Evolutionary conservation across 139 green algal species (phyloP).

Genomic region (Chlorella sorokiniana): DNA sequence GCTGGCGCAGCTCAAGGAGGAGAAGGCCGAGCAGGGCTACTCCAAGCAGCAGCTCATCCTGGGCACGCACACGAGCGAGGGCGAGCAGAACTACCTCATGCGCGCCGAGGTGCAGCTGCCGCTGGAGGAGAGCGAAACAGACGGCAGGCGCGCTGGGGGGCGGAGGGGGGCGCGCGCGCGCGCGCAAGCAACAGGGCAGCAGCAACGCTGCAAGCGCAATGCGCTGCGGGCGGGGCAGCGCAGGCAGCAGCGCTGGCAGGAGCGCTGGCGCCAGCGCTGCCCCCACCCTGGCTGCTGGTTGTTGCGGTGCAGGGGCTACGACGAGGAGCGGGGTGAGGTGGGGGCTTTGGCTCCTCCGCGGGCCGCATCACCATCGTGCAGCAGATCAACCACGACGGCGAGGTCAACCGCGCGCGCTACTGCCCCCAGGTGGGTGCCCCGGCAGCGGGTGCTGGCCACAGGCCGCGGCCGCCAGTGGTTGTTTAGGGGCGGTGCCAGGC

Average conservation of each 20-base stretch:
- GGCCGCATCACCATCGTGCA: slow-evolving; percentile 85
- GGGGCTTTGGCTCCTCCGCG: slow-evolving; percentile 87
- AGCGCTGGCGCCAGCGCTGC: no score
- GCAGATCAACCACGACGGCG: slow-evolving; percentile 98
- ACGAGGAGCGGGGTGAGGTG: slow-evolving; percentile 90
- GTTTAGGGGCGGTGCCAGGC: no score
- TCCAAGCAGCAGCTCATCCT: slow-evolving; percentile 95
- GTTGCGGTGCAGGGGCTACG: slow-evolving; percentile 63
- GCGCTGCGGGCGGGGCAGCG: no score
- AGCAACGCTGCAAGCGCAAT: neutral
- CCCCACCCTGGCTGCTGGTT: neutral
- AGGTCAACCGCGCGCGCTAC: slow-evolving; percentile 94
- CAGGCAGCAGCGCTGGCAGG: no score
- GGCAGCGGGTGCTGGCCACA: neutral
- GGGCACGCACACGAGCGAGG: slow-evolving; percentile 97
- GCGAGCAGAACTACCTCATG: slow-evolving; percentile 99
- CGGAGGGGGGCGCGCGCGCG: neutral
- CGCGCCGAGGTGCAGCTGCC: slow-evolving; percentile 93
- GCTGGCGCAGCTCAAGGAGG: slow-evolving; percentile 27
- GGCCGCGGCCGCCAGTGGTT: neutral
- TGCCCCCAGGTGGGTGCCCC: slow-evolving; percentile 24
- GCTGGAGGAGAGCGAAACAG: slow-evolving; percentile 89
- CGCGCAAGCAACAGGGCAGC: neutral
- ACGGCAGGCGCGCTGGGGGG: slow-evolving; percentile 45
- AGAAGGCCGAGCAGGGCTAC: slow-evolving; percentile 53